phyloP scores from a whole-genome alignment of 495 filamentous ascomycete species.

The Penicillium soppii region DNA sequence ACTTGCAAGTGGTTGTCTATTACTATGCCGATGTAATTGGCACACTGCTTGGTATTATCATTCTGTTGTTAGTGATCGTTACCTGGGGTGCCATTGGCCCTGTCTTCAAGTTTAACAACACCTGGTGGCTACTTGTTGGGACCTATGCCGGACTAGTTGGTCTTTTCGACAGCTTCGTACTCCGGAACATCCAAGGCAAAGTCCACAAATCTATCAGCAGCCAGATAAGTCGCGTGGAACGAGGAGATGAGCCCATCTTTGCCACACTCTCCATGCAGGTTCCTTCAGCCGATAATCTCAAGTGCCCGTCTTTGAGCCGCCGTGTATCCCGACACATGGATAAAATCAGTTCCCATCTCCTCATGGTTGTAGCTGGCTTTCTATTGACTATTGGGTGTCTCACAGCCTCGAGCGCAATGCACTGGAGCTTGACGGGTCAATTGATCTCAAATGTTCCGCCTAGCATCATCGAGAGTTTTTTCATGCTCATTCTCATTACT shows the following conservation, averaged over 20 bases:
- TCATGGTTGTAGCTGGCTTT: constrained; percentile 24
- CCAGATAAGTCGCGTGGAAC: constrained; percentile 20
- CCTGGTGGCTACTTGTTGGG: constrained; percentile 44
- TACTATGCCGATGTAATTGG: constrained; percentile 39
- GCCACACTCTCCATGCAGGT: constrained; percentile 5
- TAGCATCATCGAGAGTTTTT: constrained; percentile 40
- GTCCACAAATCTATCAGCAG: constrained; percentile 26
- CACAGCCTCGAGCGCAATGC: constrained; percentile 30
- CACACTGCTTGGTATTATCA: constrained; percentile 29
- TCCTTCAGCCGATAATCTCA: neutral
- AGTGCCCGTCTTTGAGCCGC: constrained; percentile 9
- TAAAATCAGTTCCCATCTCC: constrained; percentile 21
- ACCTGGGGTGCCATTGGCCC: constrained; percentile 32
- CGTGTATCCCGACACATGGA: constrained; percentile 24
- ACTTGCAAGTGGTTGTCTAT: constrained; percentile 26
- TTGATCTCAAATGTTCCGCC: constrained; percentile 41
- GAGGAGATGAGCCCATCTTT: constrained; percentile 23
- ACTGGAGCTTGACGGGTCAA: constrained; percentile 38
- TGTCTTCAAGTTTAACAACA: constrained; percentile 29
- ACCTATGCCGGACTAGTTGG: constrained; percentile 42
- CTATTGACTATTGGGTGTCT: constrained; percentile 28
- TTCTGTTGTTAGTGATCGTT: constrained; percentile 27
- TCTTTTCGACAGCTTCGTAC: constrained; percentile 38
- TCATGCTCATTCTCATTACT: constrained; percentile 39
- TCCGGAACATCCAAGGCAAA: constrained; percentile 36